Evolutionary conservation across 2,329 filamentous ascomycete genomes (phyloP), one percentile per base, ranked within the genome.

Genomic region (Fusarium globosum): DNA sequence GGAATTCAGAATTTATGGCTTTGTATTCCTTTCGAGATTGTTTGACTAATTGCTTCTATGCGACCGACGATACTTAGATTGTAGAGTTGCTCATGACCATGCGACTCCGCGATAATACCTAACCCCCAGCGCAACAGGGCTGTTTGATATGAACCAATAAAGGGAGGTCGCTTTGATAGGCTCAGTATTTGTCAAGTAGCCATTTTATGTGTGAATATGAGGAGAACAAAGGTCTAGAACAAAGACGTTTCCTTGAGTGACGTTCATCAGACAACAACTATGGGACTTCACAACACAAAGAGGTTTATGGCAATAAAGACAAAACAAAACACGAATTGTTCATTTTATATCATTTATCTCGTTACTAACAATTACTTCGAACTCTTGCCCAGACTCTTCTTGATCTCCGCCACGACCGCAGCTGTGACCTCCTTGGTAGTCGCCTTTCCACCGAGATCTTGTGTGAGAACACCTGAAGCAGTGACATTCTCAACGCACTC

Each of bases 401-500:
- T 71, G 8, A 76, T 74, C 49, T 72, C 76, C 10, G 69, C 61
- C 21, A 80, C 73, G 4, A 83, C 79, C 8, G 82, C 82, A 36
- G 72, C 76, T 6, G 81, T 83, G 6, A 83, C 80, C 52, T 81
- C 78, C 59, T 78, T 80, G 0, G 82, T 83, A 2, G 76, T 82
- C 2, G 82, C 79, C n/a, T 59, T 79, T 1, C 88, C 88, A 3
- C 88, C 88, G 7, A 90, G 80, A 79, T 90, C 88, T 10, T 82
- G 82, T 0, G 88, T 90, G 36, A 85, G 77, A n/a, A 88, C 80
- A 0, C 87, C 87, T 13, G 81, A 82, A 65, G 86, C 87, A 35
- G 85, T 88, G 1, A 90, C 87, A 8, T 80, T 82, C 77, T 90
- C 87, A 1, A 90, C 86, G 13, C 83, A 84, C 9, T 85, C 82